Evolutionary conservation across 306 rosid species (phyloP), one percentile per base, ranked within the genome.

Genomic region (Ochetophila trinervis): DNA sequence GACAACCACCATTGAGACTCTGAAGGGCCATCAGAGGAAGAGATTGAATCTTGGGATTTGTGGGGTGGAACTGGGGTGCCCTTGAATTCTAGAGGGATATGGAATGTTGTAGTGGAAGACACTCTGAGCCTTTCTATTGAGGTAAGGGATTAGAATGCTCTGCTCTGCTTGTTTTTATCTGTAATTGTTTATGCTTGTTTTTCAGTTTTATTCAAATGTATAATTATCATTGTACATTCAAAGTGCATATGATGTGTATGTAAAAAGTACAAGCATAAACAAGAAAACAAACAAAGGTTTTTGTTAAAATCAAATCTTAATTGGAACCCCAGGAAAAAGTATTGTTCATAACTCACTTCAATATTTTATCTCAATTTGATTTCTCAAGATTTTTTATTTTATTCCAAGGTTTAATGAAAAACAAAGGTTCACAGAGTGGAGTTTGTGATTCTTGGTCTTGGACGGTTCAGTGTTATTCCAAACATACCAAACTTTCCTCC

Each of bases 391-490:
- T 27, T n/a, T 27, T 27, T 27, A 27, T 27, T 27, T 27, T 27
- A 40, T 40, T 40, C 10, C 44, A 37, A 12, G 53, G 40, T 27
- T 27, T 27, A 22, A 7, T 17, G 27, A 27, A 53, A n/a, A 35
- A 57, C 58, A 63, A 72, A 86, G 89, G 80, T 61, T 8, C 53
- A 81, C 9, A 18, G 34, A 6, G 83, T 88, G 65, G 90, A 84
- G 62, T 89, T 89, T 58, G 79, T 84, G 71, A 68, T 89, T 42
- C 87, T 89, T 10, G 86, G 93, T 84, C 62, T 84, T 2, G 96
- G 93, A 15, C 65, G 92, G 55, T 89, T 89, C 78, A 84, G 90
- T 60, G 93, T 75, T 9, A 66, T 86, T 47, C 96, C 96, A 18
- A 74, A 86, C 70, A 80, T 89, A 30, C 96, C 93, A 7, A 69